These are phyloP conservation scores for Syzygium jambos DNA, from an alignment of 345 rosid genomes.

Conservation along the genomic window DNA sequence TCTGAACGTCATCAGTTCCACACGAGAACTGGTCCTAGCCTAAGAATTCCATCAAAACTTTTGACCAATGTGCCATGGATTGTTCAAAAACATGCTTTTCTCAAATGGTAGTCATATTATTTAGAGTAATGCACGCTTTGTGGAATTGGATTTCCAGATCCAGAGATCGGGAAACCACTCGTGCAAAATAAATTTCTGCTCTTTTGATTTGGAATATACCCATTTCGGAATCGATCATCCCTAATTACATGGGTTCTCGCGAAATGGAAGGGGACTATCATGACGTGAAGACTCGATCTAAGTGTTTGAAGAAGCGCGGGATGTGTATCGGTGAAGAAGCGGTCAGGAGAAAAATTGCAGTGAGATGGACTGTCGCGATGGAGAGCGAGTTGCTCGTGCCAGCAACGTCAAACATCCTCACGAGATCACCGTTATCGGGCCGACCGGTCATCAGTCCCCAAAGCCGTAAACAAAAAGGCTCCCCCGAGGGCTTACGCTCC, in stretches of 20 bases:
- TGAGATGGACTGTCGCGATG: not conserved
- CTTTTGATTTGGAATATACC: not conserved
- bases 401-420: not conserved
- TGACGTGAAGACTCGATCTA: not conserved
- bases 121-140: not conserved
- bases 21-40: not conserved
- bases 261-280: not conserved
- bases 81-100: fast-evolving
- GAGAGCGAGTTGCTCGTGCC: not conserved
- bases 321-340: no score
- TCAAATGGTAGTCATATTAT: not conserved
- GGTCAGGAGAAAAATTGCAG: not conserved
- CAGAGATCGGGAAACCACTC: not conserved
- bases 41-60: not conserved
- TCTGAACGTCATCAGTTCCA: fast-evolving
- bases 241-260: fast-evolving
- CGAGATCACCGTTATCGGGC: not conserved
- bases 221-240: not conserved
- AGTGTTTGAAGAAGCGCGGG: not conserved
- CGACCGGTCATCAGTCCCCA: not conserved
- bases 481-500: not conserved
- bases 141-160: not conserved
- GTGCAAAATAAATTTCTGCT: no score
- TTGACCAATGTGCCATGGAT: fast-evolving
- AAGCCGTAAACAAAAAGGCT: not conserved